A percentile compares a stretch with the other conserved stretches of the same genome.
These are phyloP conservation scores for Fragosphaeria purpurea DNA, from an alignment of 2,329 filamentous ascomycete genomes.

Conservation along the genomic window DNA sequence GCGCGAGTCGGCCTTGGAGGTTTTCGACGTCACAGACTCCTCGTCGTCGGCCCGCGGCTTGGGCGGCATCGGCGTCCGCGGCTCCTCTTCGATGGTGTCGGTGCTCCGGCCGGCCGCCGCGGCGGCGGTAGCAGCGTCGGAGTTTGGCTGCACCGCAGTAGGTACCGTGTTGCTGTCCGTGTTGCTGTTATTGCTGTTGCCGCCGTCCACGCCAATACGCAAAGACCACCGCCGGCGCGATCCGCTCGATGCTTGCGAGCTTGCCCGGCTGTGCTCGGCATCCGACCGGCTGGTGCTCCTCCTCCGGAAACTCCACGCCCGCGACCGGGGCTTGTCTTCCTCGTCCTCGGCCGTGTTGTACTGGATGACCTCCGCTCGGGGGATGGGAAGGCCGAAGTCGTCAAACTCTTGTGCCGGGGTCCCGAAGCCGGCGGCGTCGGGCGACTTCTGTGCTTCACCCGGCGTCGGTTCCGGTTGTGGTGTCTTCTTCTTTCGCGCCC, in stretches of 20 bases:
- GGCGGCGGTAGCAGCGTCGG: slow-evolving; percentile 15
- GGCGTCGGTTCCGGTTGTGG: background rate
- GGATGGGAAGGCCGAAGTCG: slow-evolving; percentile 61
- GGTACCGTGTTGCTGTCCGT: background rate
- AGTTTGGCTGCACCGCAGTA: background rate
- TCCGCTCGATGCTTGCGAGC: slow-evolving; percentile 11
- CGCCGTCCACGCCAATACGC: slow-evolving; percentile 3
- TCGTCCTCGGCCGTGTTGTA: slow-evolving; percentile 13
- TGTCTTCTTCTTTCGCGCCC: background rate
- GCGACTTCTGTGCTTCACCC: background rate
- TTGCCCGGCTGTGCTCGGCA: slow-evolving; percentile 5
- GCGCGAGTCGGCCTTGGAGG: background rate
- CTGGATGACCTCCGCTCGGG: slow-evolving; percentile 28
- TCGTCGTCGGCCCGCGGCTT: slow-evolving; percentile 8
- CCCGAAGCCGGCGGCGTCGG: slow-evolving; percentile 15
- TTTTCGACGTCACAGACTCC: background rate
- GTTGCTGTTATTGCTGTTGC: background rate
- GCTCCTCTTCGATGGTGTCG: slow-evolving; percentile 13
- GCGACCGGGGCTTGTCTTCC: slow-evolving; percentile 2
- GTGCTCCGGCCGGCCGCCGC: slow-evolving; percentile 8
- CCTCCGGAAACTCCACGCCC: slow-evolving; percentile 8
- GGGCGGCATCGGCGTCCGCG: slow-evolving; percentile 16
- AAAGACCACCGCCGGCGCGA: slow-evolving; percentile 5
- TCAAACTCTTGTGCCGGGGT: slow-evolving; percentile 42
- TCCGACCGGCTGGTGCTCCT: slow-evolving; percentile 10